Evolutionary conservation across 352 stramenopile species (phyloP), one percentile per base, ranked within the genome.

Genomic region (Phytophthora sansomeana): DNA sequence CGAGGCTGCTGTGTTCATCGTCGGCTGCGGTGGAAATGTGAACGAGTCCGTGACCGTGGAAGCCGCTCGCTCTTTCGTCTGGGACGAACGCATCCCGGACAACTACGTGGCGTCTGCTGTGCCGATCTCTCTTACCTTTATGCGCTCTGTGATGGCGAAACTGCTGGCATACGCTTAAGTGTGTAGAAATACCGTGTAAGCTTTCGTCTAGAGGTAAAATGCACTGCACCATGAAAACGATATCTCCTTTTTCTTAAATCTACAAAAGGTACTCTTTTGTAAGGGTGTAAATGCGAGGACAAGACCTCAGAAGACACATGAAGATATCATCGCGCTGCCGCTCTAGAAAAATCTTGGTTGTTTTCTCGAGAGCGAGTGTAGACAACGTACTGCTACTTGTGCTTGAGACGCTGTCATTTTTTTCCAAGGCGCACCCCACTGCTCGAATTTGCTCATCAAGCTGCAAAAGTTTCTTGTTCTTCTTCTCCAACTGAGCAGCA

Each of bases 81-180:
- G 63, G 49, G 61, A 83, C 8, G 75, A 83, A 32, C 62, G 63
- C 17, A 79, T 83, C 48, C 72, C 72, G 16, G 53, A 59, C 38
- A 50, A 70, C 46, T 83, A 70, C 26, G 52, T 57, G 10, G 46
- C 42, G 24, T 67, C 74, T 4, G 44, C 35, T 5, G 60, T 46
- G 6, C 48, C 66, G 9, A 72, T 81, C 52, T 47, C 57, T 32
- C 43, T 79, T 21, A 29, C 53, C 16, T 54, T 63, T 29, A 64
- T 77, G 61, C 49, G 42, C 36, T 58, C 55, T 8, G 63, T 76
- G 7, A 67, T 59, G 53, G 66, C 58, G 16, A 67, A 76, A 43
- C 54, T 81, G 33, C 56, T 72, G 14, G 63, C 42, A 2, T 59
- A 44, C 11, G 56, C 47, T 35, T 67, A 54, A 28, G n/a, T n/a